phyloP scores from a whole-genome alignment of 352 stramenopile genomes.

The Phytophthora capsici region DNA sequence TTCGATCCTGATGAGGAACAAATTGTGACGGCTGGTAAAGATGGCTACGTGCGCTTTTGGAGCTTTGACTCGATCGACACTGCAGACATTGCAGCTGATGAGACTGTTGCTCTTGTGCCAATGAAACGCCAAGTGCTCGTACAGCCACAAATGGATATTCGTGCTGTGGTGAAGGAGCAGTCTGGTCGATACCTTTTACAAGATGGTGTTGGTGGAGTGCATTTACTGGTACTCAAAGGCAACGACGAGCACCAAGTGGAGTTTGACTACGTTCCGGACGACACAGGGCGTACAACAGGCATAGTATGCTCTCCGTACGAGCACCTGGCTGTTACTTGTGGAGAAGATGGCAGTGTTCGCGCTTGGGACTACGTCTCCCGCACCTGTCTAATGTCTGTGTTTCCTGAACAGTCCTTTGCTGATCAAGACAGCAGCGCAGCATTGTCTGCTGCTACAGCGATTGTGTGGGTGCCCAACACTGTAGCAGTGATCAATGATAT shows the following conservation, averaged over 20 bases:
- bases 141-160: slow-evolving; percentile 66
- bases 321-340: slow-evolving; percentile 84
- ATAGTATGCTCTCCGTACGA: slow-evolving; percentile 87
- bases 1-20: slow-evolving; percentile 52
- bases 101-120: slow-evolving; percentile 74
- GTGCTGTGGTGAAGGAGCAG: slow-evolving; percentile 59
- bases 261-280: slow-evolving; percentile 66
- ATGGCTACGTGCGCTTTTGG: slow-evolving; percentile 93
- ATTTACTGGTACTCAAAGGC: slow-evolving; percentile 50
- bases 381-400: slow-evolving; percentile 44
- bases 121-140: slow-evolving; percentile 71
- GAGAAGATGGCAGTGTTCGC: slow-evolving; percentile 85
- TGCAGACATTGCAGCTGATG: slow-evolving; percentile 86
- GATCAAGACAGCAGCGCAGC: slow-evolving; percentile 2
- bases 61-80: slow-evolving; percentile 84
- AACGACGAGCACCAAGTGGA: slow-evolving; percentile 50
- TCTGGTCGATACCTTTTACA: slow-evolving; percentile 65
- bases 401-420: slow-evolving; percentile 16
- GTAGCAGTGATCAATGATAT: slow-evolving; percentile 49
- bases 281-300: slow-evolving; percentile 71
- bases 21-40: slow-evolving; percentile 76
- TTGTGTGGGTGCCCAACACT: slow-evolving; percentile 76
- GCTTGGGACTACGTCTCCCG: slow-evolving; percentile 89
- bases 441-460: slow-evolving; percentile 52
- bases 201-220: slow-evolving; percentile 57